A percentile compares a stretch with the other conserved stretches of the same genome.
Evolutionary conservation across 2,329 filamentous ascomycete species (phyloP).

Genomic region (Trichoderma hamatum): DNA sequence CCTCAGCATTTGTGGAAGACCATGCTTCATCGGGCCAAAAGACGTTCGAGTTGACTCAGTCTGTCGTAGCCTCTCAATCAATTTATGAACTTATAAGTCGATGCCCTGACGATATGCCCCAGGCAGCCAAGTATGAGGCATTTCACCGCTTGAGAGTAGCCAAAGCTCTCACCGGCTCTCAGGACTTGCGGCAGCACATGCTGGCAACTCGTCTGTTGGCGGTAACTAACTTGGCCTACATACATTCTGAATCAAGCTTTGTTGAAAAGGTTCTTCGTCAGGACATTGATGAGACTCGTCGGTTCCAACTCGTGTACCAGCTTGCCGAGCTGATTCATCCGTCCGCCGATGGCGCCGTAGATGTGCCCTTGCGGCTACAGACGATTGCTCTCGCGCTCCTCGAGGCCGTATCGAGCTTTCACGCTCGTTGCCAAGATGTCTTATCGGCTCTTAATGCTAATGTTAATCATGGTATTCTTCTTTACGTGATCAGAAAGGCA

Average conservation of each 20-base stretch:
- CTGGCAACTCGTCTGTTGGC: conserved; percentile 82
- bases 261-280: conserved; percentile 82
- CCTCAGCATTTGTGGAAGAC: conserved; percentile 44
- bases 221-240: conserved; percentile 87
- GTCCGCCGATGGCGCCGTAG: conserved; percentile 66
- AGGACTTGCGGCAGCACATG: conserved; percentile 70
- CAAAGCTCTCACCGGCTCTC: conserved; percentile 72
- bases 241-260: conserved; percentile 81
- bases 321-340: conserved; percentile 90
- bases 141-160: conserved; percentile 81
- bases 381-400: conserved; percentile 79
- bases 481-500: conserved; percentile 90
- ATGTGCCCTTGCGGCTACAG: conserved; percentile 76
- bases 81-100: conserved; percentile 61
- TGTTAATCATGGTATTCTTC: conserved; percentile 92
- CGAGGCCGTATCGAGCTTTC: conserved; percentile 82
- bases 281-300: conserved; percentile 85
- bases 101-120: conserved; percentile 67
- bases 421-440: conserved; percentile 77
- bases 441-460: conserved; percentile 90
- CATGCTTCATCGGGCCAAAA: conserved; percentile 51
- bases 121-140: conserved; percentile 77
- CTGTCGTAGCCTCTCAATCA: conserved; percentile 54
- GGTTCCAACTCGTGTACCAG: conserved; percentile 88
- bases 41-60: conserved; percentile 66